A percentile compares a stretch with the other conserved stretches of the same genome.
These are phyloP conservation scores for Staphylotrichum tortipilum DNA, from an alignment of 495 filamentous ascomycete genomes.

Conservation along the genomic window DNA sequence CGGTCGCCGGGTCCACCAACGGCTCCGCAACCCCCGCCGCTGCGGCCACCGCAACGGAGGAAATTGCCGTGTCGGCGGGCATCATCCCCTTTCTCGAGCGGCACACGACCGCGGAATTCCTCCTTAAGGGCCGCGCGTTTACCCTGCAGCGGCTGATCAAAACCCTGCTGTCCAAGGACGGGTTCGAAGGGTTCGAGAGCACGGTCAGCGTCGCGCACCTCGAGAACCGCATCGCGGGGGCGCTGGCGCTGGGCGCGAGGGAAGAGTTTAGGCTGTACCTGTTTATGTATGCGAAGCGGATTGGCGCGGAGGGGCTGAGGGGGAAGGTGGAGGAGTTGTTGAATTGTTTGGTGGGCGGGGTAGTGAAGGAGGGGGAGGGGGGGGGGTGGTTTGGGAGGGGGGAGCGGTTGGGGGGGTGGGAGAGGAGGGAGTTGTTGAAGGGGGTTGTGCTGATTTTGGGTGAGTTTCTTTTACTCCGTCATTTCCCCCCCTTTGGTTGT, in stretches of 20 bases:
- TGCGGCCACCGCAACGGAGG: slow-evolving; percentile 26
- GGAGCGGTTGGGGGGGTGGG: slow-evolving; percentile 78
- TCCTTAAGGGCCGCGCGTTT: slow-evolving; percentile 85
- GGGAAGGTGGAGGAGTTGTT: slow-evolving; percentile 88
- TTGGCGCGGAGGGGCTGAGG: slow-evolving; percentile 80
- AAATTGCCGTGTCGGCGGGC: slow-evolving; percentile 71
- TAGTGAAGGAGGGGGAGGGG: slow-evolving; percentile 45
- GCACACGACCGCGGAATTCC: slow-evolving; percentile 82
- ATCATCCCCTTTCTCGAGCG: slow-evolving; percentile 90
- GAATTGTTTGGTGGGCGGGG: slow-evolving; percentile 65
- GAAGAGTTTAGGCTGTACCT: slow-evolving; percentile 89
- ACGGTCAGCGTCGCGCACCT: slow-evolving; percentile 88
- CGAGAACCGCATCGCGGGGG: slow-evolving; percentile 88
- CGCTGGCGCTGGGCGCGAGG: slow-evolving; percentile 70
- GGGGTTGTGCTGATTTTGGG: slow-evolving; percentile 86
- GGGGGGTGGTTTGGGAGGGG: slow-evolving; percentile 36
- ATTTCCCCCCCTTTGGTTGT: neutral
- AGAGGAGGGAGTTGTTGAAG: slow-evolving; percentile 72
- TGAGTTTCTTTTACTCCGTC: slow-evolving; percentile 40
- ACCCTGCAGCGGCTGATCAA: slow-evolving; percentile 86
- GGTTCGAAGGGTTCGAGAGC: slow-evolving; percentile 86
- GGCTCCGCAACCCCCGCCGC: neutral
- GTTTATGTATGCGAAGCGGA: slow-evolving; percentile 91
- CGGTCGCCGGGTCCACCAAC: slow-evolving; percentile 18
- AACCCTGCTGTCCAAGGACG: slow-evolving; percentile 70